Conservation (phyloP, 176 grass and related monocot species). For the Poa pratensis region DNA sequence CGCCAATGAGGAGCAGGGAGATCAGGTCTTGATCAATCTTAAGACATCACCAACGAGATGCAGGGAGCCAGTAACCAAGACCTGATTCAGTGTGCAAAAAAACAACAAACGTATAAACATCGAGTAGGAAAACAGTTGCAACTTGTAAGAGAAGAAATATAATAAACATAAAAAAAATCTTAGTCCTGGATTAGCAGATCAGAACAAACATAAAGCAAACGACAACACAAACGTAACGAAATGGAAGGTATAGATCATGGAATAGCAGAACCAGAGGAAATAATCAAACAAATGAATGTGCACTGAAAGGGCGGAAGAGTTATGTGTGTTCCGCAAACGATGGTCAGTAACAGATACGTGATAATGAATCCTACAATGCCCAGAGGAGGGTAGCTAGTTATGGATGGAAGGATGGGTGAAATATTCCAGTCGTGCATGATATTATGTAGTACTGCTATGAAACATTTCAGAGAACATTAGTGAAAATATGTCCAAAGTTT, state of each 20-base stretch:
- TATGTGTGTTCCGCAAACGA: background rate
- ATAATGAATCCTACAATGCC: background rate
- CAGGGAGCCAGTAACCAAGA: constrained; percentile 68
- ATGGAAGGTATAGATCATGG: constrained; percentile 16
- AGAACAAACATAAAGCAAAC: constrained; percentile 16
- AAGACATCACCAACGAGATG: constrained; percentile 72
- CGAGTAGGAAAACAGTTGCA: constrained; percentile 34
- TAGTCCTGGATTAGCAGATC: constrained; percentile 3
- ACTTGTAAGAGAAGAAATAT: constrained; percentile 20
- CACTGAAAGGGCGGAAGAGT: constrained; percentile 11
- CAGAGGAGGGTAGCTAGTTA: constrained; percentile 14
- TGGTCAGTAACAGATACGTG: constrained; percentile 13
- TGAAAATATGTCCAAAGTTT: constrained; percentile 27
- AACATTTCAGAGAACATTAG: constrained; percentile 35
- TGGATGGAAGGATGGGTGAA: background rate
- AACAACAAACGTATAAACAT: constrained; percentile 37
- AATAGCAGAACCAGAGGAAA: constrained; percentile 11
- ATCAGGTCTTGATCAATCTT: constrained; percentile 58
- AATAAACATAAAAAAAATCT: background rate
- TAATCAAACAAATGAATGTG: background rate
- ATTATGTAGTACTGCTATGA: background rate
- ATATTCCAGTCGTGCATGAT: constrained; percentile 20
- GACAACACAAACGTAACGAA: background rate
- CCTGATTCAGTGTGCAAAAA: constrained; percentile 48
- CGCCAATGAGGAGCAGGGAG: constrained; percentile 55